phyloP scores from a whole-genome alignment of 106 monocot species.

The Platanthera zijinensis region DNA sequence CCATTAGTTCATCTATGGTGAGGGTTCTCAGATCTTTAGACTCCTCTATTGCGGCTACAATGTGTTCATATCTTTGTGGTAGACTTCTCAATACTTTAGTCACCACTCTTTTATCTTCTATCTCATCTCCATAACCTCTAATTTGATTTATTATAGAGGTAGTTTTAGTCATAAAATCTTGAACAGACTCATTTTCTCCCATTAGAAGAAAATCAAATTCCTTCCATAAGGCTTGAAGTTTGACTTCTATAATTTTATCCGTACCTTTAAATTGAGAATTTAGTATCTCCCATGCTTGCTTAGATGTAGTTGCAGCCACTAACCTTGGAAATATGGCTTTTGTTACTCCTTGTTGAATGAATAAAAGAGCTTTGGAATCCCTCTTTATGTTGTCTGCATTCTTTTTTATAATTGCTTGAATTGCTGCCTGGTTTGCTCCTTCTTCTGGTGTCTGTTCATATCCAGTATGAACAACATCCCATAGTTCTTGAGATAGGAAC shows the following conservation, averaged over 20 bases:
- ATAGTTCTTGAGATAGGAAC: no score
- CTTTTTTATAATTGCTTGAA: no score
- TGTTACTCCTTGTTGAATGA: not conserved
- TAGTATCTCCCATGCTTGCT: not conserved
- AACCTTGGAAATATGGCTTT: not conserved
- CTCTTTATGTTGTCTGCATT: no score
- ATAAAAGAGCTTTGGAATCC: not conserved
- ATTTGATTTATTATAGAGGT: not conserved
- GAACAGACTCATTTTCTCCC: not conserved
- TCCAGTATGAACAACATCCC: no score
- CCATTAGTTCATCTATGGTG: conserved; percentile 1
- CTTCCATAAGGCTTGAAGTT: not conserved
- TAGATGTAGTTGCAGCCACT: not conserved
- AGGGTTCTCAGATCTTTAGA: not conserved
- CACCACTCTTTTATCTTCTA: not conserved
- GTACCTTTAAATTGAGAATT: not conserved
- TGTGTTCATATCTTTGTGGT: not conserved
- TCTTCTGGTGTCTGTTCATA: no score
- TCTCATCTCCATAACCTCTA: not conserved
- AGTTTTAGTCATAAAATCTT: not conserved
- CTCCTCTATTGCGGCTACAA: conserved; percentile 3
- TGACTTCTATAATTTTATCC: not conserved
- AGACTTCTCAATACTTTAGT: not conserved
- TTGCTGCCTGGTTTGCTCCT: no score
- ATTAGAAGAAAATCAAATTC: conserved; percentile 4